phyloP scores from a whole-genome alignment of 805 yeast species.

The Metschnikowia arizonensis region DNA sequence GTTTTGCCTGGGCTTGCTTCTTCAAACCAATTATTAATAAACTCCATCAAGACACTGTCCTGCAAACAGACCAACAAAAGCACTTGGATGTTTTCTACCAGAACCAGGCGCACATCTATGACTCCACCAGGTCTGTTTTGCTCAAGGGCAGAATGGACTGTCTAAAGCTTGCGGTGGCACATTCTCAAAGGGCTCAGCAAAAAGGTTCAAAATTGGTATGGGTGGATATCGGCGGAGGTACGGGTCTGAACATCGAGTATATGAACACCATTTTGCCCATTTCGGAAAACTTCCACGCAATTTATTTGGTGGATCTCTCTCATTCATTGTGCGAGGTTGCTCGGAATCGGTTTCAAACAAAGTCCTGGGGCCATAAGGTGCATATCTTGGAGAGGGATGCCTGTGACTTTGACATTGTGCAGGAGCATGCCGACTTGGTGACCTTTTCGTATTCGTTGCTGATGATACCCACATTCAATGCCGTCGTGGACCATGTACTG shows the following conservation, averaged over 20 bases:
- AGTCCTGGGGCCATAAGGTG: conserved; percentile 48
- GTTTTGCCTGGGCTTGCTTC: conserved; percentile 50
- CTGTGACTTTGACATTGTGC: conserved; percentile 54
- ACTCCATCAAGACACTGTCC: not conserved
- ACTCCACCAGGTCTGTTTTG: conserved; percentile 60
- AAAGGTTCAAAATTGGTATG: conserved; percentile 47
- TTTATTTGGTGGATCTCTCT: conserved; percentile 71
- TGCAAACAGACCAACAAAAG: conserved; percentile 40
- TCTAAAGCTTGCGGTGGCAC: conserved; percentile 54
- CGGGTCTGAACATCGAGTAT: conserved; percentile 75
- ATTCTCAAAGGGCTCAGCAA: conserved; percentile 36
- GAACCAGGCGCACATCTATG: conserved; percentile 75
- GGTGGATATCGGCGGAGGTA: conserved; percentile 85
- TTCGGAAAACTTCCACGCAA: conserved; percentile 50
- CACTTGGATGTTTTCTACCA: conserved; percentile 68
- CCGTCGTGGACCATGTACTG: conserved; percentile 68
- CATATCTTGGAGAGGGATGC: conserved; percentile 72
- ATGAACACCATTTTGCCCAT: conserved; percentile 58
- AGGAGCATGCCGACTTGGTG: conserved; percentile 57
- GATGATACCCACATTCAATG: conserved; percentile 80
- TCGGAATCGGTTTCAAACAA: conserved; percentile 45
- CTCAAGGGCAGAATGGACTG: conserved; percentile 70
- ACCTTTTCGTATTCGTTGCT: conserved; percentile 79
- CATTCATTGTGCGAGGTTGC: conserved; percentile 77
- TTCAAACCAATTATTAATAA: conserved; percentile 49